Evolutionary conservation across 2,329 filamentous ascomycete genomes (phyloP), one percentile per base, ranked within the genome.

Genomic region (Ceratocystiopsis brevicomis): DNA sequence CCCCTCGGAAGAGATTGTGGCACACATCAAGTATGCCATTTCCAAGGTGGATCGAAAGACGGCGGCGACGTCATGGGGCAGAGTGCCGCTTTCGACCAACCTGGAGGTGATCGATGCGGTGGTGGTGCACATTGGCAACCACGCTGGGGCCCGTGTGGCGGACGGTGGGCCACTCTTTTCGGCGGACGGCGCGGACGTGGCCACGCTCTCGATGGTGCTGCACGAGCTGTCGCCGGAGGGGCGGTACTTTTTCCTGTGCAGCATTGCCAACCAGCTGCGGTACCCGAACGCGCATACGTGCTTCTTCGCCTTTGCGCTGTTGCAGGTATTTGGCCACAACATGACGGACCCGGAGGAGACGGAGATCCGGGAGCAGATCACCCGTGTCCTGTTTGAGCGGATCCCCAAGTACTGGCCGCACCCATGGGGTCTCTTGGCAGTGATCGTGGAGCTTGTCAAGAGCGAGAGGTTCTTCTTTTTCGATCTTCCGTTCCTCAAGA

Each of bases 381-480:
- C 85, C 42, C 76, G 88, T 39, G 77, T 95, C 19, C 66, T 98
- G 39, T 68, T 95, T 35, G 90, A 98, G 67, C 76, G 90, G 40
- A 67, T 95, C 39, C 74, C 92, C 47, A 81, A 85, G 18, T 85
- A 84, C 58, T 85, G 87, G 63, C 88, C 88, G 42, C 88, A 96
- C 58, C 88, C 92, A 16, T 96, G 88, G 88, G 92, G 92, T 13
- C 65, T 98, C 38, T 78, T 95, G 57, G 78, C 87, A 49, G 88
- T 86, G 34, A 71, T 93, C 48, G 65, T 90, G 49, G 90, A 96
- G 64, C 71, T 98, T 45, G 69, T 93, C 51, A 92, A 93, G 67
- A 95, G 93, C 57, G 78, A 82, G 43, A 83, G 78, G 56, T 92
- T 88, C 60, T 77, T 77, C 55, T 93, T 98, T 67, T 96, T 92